Evolutionary conservation across 2,329 filamentous ascomycete genomes (phyloP).

Genomic region (Macrophomina tecta): DNA sequence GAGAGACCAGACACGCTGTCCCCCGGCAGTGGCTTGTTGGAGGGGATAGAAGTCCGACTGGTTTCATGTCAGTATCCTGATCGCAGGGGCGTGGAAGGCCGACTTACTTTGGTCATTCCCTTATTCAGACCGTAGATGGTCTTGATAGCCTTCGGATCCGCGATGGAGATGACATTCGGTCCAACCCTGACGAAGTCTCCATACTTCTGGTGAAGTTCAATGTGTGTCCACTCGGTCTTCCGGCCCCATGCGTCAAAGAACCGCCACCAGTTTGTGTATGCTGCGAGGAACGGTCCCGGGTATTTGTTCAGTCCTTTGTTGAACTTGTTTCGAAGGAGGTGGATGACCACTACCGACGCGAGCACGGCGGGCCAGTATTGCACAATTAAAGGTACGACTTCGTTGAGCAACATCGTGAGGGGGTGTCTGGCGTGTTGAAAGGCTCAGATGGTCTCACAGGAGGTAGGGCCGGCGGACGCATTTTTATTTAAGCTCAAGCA

Average conservation of each 20-base stretch:
- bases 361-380: slow-evolving; percentile 52
- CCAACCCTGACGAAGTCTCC: slow-evolving; percentile 77
- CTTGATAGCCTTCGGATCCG: slow-evolving; percentile 74
- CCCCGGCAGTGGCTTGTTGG: slow-evolving; percentile 74
- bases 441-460: not conserved
- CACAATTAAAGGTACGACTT: slow-evolving; percentile 41
- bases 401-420: slow-evolving; percentile 43
- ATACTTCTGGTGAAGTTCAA: slow-evolving; percentile 71
- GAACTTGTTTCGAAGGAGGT: slow-evolving; percentile 54
- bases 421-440: slow-evolving; percentile 24
- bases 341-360: slow-evolving; percentile 37
- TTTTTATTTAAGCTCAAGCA: not conserved
- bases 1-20: slow-evolving; percentile 71
- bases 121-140: slow-evolving; percentile 83
- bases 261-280: slow-evolving; percentile 75
- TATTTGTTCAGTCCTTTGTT: slow-evolving; percentile 69
- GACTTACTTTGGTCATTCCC: slow-evolving; percentile 73
- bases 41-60: slow-evolving; percentile 83
- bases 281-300: slow-evolving; percentile 74
- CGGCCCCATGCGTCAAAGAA: slow-evolving; percentile 71
- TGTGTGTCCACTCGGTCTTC: slow-evolving; percentile 70
- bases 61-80: not conserved
- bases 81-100: not conserved
- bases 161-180: slow-evolving; percentile 75
- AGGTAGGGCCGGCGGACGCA: not conserved